A percentile compares a stretch with the other conserved stretches of the same genome.
Evolutionary conservation across 352 stramenopile species (phyloP).

Genomic region (Phytophthora cryptogea): DNA sequence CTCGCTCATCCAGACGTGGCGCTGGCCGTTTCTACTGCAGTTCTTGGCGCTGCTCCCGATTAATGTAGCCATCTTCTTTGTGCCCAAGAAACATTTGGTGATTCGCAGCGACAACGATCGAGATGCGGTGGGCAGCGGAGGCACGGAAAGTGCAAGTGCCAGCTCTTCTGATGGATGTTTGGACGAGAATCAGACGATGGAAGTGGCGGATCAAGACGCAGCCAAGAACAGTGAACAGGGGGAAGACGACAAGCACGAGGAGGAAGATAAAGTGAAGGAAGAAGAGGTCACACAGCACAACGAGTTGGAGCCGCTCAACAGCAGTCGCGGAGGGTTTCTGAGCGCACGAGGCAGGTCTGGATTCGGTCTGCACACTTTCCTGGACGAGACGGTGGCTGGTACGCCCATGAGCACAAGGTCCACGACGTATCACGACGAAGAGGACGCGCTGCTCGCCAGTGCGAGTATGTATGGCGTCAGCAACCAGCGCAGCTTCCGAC

Average conservation of each 20-base stretch:
- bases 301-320: slow-evolving; percentile 36
- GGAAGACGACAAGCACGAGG: slow-evolving; percentile 2
- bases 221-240: slow-evolving; percentile 7
- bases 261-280: slow-evolving; percentile 4
- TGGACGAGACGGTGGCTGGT: slow-evolving; percentile 46
- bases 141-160: slow-evolving; percentile 46
- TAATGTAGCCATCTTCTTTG: slow-evolving; percentile 81
- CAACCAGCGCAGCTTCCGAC: slow-evolving; percentile 68
- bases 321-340: slow-evolving; percentile 28
- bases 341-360: slow-evolving; percentile 25
- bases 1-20: slow-evolving; percentile 72
- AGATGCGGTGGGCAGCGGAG: slow-evolving; percentile 31
- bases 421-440: slow-evolving; percentile 67
- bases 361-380: slow-evolving; percentile 39
- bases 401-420: slow-evolving; percentile 61
- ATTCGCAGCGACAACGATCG: slow-evolving; percentile 63
- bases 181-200: slow-evolving; percentile 51
- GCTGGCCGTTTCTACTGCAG: slow-evolving; percentile 87
- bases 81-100: slow-evolving; percentile 75
- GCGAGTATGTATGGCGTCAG: slow-evolving; percentile 71
- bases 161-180: slow-evolving; percentile 48
- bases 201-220: slow-evolving; percentile 33
- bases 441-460: slow-evolving; percentile 74
- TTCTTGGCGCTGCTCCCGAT: slow-evolving; percentile 76
- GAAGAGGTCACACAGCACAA: slow-evolving; percentile 2